A percentile compares a stretch with the other conserved stretches of the same genome.
phyloP scores from a whole-genome alignment of 192 early-diverging fungal genomes.

The Umbelopsis isabellina region DNA sequence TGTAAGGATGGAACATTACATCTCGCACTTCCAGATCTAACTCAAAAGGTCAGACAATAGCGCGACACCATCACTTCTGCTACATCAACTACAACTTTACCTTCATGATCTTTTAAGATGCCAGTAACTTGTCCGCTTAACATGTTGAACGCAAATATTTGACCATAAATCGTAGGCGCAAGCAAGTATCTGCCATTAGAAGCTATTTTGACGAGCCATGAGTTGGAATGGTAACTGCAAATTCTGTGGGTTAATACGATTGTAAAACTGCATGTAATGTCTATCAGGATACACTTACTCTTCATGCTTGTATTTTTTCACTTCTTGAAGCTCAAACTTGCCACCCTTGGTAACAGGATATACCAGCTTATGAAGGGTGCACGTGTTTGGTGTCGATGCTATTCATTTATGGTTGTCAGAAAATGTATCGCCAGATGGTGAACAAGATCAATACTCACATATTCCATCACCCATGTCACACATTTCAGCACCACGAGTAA shows the following conservation, averaged over 20 bases:
- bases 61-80: too few species aligned
- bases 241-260: slow-evolving; percentile 14
- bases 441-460: slow-evolving; percentile 50
- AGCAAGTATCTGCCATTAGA: slow-evolving; percentile 88
- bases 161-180: slow-evolving; percentile 89
- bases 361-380: slow-evolving; percentile 82
- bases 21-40: slow-evolving; percentile 90
- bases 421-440: neutral
- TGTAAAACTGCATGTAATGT: neutral
- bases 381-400: slow-evolving; percentile 85
- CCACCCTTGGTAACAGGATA: slow-evolving; percentile 77
- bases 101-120: slow-evolving; percentile 85
- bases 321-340: slow-evolving; percentile 74
- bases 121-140: slow-evolving; percentile 74
- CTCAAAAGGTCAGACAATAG: neutral
- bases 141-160: slow-evolving; percentile 84
- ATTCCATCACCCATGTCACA: slow-evolving; percentile 80
- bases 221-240: slow-evolving; percentile 81
- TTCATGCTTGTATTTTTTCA: slow-evolving; percentile 78
- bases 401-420: slow-evolving; percentile 18
- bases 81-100: slow-evolving; percentile 25
- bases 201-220: slow-evolving; percentile 91
- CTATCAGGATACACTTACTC: slow-evolving; percentile 56
- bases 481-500: slow-evolving; percentile 89
- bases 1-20: slow-evolving; percentile 84